Conservation (phyloP, 108 stramenopile genomes). For the Chaetoceros muelleri region DNA sequence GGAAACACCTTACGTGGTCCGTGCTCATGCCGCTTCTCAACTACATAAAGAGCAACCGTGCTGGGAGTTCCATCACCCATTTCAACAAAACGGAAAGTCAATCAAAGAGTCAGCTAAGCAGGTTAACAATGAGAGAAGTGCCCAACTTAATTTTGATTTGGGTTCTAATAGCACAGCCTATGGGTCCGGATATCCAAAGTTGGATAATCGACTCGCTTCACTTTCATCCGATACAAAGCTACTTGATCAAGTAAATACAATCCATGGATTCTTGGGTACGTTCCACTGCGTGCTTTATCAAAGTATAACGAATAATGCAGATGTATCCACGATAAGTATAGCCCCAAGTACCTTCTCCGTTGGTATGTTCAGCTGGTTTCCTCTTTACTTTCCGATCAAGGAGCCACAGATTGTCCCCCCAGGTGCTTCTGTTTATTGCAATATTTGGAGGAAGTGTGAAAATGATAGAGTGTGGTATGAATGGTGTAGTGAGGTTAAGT, state of each 20-base stretch:
- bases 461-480: slow-evolving; percentile 92
- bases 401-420: slow-evolving; percentile 65
- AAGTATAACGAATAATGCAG: slow-evolving; percentile 5
- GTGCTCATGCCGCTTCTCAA: slow-evolving; percentile 85
- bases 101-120: slow-evolving; percentile 11
- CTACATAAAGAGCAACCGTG: slow-evolving; percentile 67
- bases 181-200: slow-evolving; percentile 7
- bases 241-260: slow-evolving; percentile 9
- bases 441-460: slow-evolving; percentile 74
- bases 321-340: slow-evolving; percentile 56
- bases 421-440: slow-evolving; percentile 54
- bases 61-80: slow-evolving; percentile 88
- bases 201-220: not conserved
- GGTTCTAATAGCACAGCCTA: slow-evolving; percentile 30
- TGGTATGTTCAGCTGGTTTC: slow-evolving; percentile 98
- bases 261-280: slow-evolving; percentile 93
- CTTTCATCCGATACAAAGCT: not conserved
- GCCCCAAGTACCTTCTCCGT: slow-evolving; percentile 82
- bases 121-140: slow-evolving; percentile 24
- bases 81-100: slow-evolving; percentile 4
- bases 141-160: slow-evolving; percentile 40
- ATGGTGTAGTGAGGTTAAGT: slow-evolving; percentile 74
- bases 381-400: slow-evolving; percentile 85
- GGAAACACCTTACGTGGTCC: slow-evolving; percentile 97
- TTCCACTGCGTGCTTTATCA: slow-evolving; percentile 87